Base-by-base conservation (phyloP, 768 basidiomycete genomes). In the Stropharia rugosoannulata region DNA sequence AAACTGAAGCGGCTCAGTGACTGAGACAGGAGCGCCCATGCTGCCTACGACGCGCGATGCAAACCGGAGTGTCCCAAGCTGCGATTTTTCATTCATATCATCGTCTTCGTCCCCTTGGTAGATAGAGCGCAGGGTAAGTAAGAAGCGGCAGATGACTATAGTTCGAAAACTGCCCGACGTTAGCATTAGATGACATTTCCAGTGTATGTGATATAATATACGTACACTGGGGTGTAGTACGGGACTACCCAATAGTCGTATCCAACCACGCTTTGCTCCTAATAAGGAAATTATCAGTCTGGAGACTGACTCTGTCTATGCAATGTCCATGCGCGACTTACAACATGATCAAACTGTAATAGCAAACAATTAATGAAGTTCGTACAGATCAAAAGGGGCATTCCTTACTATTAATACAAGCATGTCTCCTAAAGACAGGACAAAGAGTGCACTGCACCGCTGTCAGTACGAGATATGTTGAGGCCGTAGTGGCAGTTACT, bases 241-340 rank as follows among this genome's bases (percentile, higher is more conserved):
- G 70, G 70, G 7, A 71, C 70, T n/a, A 71, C 68, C 70, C 68
- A 71, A 52, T 70, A 71, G 46, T 69, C 67, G 51, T 70, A 71
- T 8, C 68, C 65, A 1, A 68, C 65, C 2, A 65, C 68, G 36
- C 64, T 64, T 9, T 25, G 13, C 38, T 51, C 8, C 27, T 25
- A 53, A 4, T 10, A 39, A 35, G 7, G 29, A n/a, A n/a, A n/a
- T n/a, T n/a, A 38, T 19, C 7, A 0, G 45, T 13, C 5, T 29
- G 18, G 16, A 19, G n/a, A n/a, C n/a, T n/a, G n/a, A n/a, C n/a
- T n/a, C n/a, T n/a, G n/a, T n/a, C n/a, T n/a, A n/a, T n/a, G n/a
- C n/a, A n/a, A n/a, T 43, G n/a, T 44, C 12, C 16, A n/a, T 9
- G 9, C 25, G 19, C 36, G 19, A 45, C 61, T 43, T 53, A 62